These are phyloP conservation scores for Melastoma candidum DNA, from an alignment of 441 rosid genomes.

Conservation along the genomic window DNA sequence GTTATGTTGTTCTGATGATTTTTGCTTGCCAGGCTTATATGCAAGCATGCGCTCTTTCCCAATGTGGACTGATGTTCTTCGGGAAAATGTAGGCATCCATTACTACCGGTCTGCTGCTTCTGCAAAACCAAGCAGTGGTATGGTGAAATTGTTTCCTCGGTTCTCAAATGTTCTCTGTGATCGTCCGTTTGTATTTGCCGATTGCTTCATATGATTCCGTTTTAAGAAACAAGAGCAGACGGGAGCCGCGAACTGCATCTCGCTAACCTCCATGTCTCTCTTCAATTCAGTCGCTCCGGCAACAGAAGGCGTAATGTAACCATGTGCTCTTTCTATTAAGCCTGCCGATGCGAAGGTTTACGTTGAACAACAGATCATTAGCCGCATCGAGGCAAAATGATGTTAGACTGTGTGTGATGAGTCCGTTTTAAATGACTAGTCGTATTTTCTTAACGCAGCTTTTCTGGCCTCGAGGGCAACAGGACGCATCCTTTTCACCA, in stretches of 20 bases:
- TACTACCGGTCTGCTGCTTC: constrained; percentile 56
- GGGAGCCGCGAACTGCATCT: constrained; percentile 78
- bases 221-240: constrained; percentile 40
- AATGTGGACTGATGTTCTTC: background rate
- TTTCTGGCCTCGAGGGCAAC: constrained; percentile 58
- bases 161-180: background rate
- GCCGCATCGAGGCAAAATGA: too few relatives aligned
- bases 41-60: background rate
- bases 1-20: constrained; percentile 17
- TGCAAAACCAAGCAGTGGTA: constrained; percentile 73
- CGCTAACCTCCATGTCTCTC: constrained; percentile 65
- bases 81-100: constrained; percentile 38
- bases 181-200: too few relatives aligned
- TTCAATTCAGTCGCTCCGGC: constrained; percentile 73
- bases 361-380: too few relatives aligned
- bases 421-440: background rate
- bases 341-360: constrained; percentile 1
- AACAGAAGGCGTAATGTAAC: constrained; percentile 59
- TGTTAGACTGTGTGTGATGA: background rate
- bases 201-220: constrained; percentile 17
- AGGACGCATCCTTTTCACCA: constrained; percentile 36
- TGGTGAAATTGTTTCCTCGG: background rate
- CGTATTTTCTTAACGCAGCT: constrained; percentile 25
- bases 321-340: too few relatives aligned
- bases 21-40: constrained; percentile 55